Conservation (phyloP, 768 basidiomycete species). For the Auricularia sp. region DNA sequence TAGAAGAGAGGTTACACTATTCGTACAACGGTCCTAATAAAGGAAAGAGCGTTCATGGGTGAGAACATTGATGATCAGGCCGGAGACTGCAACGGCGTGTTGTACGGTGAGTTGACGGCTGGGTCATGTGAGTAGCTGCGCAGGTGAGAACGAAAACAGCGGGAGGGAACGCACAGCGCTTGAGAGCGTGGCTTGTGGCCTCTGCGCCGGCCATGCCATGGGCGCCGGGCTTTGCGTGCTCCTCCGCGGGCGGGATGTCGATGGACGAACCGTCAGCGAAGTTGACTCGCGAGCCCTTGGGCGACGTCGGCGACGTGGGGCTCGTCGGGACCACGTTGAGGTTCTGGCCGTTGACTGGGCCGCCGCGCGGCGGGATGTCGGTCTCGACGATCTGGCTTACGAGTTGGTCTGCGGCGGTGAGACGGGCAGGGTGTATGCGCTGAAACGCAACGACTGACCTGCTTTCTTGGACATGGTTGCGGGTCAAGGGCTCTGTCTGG, state of each 20-base stretch:
- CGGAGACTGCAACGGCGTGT: neutral
- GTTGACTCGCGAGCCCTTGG: neutral
- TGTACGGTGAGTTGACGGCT: neutral
- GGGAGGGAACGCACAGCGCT: neutral
- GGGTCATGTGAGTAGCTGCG: neutral
- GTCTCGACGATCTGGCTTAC: neutral
- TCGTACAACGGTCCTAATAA: no score
- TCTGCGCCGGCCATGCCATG: neutral
- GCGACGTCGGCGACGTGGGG: neutral
- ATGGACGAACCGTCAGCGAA: neutral
- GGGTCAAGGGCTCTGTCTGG: no score
- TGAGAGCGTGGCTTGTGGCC: neutral
- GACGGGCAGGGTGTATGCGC: no score
- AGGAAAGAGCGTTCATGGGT: no score
- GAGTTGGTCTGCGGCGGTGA: no score
- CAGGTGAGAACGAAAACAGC: neutral
- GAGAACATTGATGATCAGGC: neutral
- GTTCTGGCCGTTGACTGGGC: neutral
- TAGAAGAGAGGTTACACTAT: no score
- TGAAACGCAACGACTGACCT: no score
- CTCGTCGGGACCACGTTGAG: neutral
- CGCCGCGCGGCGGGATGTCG: neutral
- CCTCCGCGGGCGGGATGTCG: neutral
- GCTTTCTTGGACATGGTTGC: no score
- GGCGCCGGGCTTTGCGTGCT: neutral